phyloP scores from a whole-genome alignment of 2,329 filamentous ascomycete genomes.

The Aspergillus costaricaensis region DNA sequence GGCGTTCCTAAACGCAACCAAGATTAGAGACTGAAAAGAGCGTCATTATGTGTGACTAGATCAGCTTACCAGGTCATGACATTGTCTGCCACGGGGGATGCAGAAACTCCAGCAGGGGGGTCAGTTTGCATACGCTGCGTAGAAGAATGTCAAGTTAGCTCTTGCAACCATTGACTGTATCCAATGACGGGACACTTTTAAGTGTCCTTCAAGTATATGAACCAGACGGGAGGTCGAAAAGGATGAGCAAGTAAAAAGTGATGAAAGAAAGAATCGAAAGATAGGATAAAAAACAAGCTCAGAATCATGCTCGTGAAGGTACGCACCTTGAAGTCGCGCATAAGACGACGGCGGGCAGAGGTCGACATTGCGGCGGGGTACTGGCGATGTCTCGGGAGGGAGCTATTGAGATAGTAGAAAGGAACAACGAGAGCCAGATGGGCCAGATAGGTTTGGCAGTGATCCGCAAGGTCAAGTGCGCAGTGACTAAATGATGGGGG shows the following conservation, averaged over 20 bases:
- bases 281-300: not conserved
- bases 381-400: slow-evolving; percentile 23
- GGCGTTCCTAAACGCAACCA: slow-evolving; percentile 71
- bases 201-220: not conserved
- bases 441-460: not conserved
- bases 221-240: not conserved
- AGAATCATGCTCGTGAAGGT: not conserved
- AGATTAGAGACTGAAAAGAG: not conserved
- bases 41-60: not conserved
- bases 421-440: not conserved
- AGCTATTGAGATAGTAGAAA: slow-evolving; percentile 11
- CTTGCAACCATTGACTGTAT: not conserved
- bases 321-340: slow-evolving; percentile 97
- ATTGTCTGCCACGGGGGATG: slow-evolving; percentile 76
- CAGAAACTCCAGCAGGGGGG: slow-evolving; percentile 92
- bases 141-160: slow-evolving; percentile 17
- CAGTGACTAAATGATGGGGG: not conserved
- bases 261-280: not conserved
- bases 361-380: slow-evolving; percentile 70
- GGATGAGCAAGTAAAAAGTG: not conserved
- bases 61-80: slow-evolving; percentile 42
- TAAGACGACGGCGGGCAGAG: slow-evolving; percentile 88
- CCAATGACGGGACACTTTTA: not conserved
- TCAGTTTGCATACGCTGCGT: slow-evolving; percentile 96
- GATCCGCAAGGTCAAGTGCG: not conserved